These are phyloP conservation scores for Knufia petricola DNA, from an alignment of 2,329 filamentous ascomycete species.

Conservation along the genomic window DNA sequence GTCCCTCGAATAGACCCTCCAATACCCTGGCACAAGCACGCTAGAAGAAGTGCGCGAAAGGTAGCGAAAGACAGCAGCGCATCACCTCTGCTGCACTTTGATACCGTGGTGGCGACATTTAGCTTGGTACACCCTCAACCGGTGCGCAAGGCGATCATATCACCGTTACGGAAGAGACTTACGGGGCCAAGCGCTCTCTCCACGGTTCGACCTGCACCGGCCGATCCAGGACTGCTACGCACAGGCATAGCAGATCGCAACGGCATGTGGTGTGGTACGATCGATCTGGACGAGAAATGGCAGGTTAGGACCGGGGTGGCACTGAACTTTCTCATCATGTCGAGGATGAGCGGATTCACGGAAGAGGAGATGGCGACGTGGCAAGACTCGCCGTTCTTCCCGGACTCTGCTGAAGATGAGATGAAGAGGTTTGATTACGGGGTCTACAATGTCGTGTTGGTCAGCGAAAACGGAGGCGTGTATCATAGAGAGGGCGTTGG, in stretches of 20 bases:
- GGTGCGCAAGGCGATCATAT: constrained; percentile 21
- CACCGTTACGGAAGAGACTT: constrained; percentile 22
- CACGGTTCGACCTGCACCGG: constrained; percentile 20
- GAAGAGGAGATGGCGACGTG: constrained; percentile 20
- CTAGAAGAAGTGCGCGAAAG: not conserved
- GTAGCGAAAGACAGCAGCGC: constrained; percentile 13
- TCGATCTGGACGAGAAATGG: constrained; percentile 20
- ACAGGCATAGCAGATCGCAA: constrained; percentile 20
- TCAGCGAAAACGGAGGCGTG: constrained; percentile 17
- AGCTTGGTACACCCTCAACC: constrained; percentile 16
- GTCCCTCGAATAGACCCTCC: constrained; percentile 17
- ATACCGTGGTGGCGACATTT: constrained; percentile 18
- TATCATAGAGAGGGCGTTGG: constrained; percentile 22
- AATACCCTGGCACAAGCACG: constrained; percentile 10
- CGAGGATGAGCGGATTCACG: constrained; percentile 18
- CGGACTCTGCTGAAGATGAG: constrained; percentile 19
- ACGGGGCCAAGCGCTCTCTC: constrained; percentile 22
- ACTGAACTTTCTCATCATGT: constrained; percentile 22
- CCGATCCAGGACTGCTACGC: constrained; percentile 22
- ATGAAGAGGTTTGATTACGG: constrained; percentile 17
- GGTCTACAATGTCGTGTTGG: constrained; percentile 22
- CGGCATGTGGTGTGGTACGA: constrained; percentile 22
- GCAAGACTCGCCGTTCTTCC: constrained; percentile 15
- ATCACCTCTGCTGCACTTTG: constrained; percentile 20
- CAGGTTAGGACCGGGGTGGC: constrained; percentile 13